A percentile compares a stretch with the other conserved stretches of the same genome.
These are phyloP conservation scores for Capronia coronata DNA, from an alignment of 2,329 filamentous ascomycete genomes.

Conservation along the genomic window DNA sequence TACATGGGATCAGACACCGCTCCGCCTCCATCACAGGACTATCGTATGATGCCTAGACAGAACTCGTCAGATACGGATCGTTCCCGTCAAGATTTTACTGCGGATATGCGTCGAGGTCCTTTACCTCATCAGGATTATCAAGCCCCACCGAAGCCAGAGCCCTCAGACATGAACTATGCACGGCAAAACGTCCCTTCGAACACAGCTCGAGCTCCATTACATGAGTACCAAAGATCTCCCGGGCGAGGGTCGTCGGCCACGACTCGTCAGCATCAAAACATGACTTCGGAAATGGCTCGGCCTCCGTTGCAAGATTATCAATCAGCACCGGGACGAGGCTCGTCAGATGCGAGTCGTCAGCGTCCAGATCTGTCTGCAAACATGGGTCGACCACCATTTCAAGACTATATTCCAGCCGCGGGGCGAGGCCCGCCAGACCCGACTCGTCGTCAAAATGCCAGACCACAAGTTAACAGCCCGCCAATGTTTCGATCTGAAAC, in stretches of 20 bases:
- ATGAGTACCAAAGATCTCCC: slow-evolving; percentile 1
- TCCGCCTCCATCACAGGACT: neutral
- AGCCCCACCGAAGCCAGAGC: neutral
- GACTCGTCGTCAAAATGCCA: slow-evolving; percentile 3
- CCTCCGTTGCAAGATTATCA: neutral
- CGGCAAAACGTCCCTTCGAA: neutral
- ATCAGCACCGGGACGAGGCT: neutral
- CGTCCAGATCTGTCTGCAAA: neutral
- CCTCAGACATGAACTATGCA: neutral
- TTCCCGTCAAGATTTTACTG: slow-evolving; percentile 7
- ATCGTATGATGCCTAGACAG: too few relatives aligned
- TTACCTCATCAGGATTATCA: slow-evolving; percentile 6
- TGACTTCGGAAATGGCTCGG: neutral
- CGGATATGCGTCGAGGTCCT: slow-evolving; percentile 2
- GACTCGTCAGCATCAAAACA: neutral
- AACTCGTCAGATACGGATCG: too few relatives aligned
- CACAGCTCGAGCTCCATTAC: neutral
- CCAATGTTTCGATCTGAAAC: slow-evolving; percentile 6
- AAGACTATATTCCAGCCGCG: neutral
- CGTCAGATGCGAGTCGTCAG: neutral
- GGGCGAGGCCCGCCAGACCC: neutral
- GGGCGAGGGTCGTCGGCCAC: slow-evolving; percentile 1
- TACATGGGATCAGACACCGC: neutral
- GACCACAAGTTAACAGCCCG: slow-evolving; percentile 9
- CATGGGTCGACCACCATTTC: neutral